These are phyloP conservation scores for Cryphonectria radicalis DNA, from an alignment of 2,329 filamentous ascomycete genomes.

Conservation along the genomic window DNA sequence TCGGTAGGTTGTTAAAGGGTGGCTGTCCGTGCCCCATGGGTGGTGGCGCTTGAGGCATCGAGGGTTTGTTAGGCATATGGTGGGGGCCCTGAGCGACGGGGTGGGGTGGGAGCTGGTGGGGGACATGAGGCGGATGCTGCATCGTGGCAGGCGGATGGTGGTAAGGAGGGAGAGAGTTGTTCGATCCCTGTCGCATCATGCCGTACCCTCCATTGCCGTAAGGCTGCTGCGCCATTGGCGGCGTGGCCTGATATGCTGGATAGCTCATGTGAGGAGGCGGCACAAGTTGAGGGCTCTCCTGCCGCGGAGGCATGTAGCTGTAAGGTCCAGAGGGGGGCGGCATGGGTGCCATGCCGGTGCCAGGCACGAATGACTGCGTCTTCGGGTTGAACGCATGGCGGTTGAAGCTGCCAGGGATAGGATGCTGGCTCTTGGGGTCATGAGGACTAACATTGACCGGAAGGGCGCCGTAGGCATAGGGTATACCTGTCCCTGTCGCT, in stretches of 20 bases:
- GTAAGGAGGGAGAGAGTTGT: slow-evolving; percentile 55
- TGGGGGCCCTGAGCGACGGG: slow-evolving; percentile 38
- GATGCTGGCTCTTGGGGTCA: slow-evolving; percentile 77
- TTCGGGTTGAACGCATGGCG: slow-evolving; percentile 91
- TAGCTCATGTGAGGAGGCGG: slow-evolving; percentile 54
- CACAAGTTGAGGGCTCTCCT: slow-evolving; percentile 58
- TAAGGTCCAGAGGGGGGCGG: slow-evolving; percentile 54
- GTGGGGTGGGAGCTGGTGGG: slow-evolving; percentile 44
- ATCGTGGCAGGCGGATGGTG: slow-evolving; percentile 43
- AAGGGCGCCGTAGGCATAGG: slow-evolving; percentile 81
- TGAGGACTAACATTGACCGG: slow-evolving; percentile 71
- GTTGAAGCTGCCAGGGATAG: slow-evolving; percentile 77
- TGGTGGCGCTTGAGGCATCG: slow-evolving; percentile 46
- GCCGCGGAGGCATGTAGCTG: slow-evolving; percentile 54
- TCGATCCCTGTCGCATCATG: slow-evolving; percentile 62
- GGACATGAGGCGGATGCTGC: slow-evolving; percentile 41
- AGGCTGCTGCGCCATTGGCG: slow-evolving; percentile 45
- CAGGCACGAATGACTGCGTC: slow-evolving; percentile 87
- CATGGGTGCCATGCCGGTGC: slow-evolving; percentile 54
- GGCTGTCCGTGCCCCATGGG: slow-evolving; percentile 42
- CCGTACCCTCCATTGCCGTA: slow-evolving; percentile 53
- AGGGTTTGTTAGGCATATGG: slow-evolving; percentile 53
- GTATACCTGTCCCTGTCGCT: slow-evolving; percentile 43
- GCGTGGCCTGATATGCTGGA: slow-evolving; percentile 51
- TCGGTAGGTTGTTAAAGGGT: slow-evolving; percentile 57